Base-by-base conservation (phyloP, 192 early-diverging fungal species). In the Coemansia sp. region DNA sequence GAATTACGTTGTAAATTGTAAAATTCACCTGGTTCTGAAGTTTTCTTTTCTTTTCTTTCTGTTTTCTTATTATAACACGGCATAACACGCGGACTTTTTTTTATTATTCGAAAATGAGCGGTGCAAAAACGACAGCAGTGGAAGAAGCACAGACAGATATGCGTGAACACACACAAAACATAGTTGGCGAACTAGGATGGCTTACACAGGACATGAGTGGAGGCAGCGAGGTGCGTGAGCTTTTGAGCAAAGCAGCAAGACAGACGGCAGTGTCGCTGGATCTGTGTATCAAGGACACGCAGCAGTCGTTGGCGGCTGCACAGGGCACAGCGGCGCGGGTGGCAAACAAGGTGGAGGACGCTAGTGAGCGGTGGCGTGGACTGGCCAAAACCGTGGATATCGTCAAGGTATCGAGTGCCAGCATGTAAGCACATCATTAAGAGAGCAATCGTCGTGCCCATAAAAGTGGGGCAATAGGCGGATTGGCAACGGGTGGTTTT, bases 181-280 rank as follows among this genome's bases (percentile, higher is more conserved):
- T 74, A 5, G 66, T 83, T 0, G 38, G 53, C 0, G 75, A 78
- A 35, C 64, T 78, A 17, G 81, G 81, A 1, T 53, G 51, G 5
- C 45, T 83, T 54, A 76, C 76, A 1, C 81, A 83, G 18, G 81
- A 83, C 38, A 51, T 69, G 37, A 75, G 76, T 3, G 81, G 81
- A 2, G 81, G 81, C 59, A 78, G 63, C 56, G 81, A 83, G 45
- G 33, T 83, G 14, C 65, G 76, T 4, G 81, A 83, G 51, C 56
- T 72, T 54, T 43, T 83, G 33, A 54, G 56, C 17, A 68, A 73
- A 2, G 81, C 57, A 14, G 68, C 81, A 20, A 72, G 74, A 48
- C 76, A 70, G 52, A 83, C 76, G 4, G 81, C 76, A 1, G 39
- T 48, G 28, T 41, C 51, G 6, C 67, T 83, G 38, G 81, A 83